phyloP scores from a whole-genome alignment of 2,329 filamentous ascomycete genomes.

The Thielaviopsis ethacetica region DNA sequence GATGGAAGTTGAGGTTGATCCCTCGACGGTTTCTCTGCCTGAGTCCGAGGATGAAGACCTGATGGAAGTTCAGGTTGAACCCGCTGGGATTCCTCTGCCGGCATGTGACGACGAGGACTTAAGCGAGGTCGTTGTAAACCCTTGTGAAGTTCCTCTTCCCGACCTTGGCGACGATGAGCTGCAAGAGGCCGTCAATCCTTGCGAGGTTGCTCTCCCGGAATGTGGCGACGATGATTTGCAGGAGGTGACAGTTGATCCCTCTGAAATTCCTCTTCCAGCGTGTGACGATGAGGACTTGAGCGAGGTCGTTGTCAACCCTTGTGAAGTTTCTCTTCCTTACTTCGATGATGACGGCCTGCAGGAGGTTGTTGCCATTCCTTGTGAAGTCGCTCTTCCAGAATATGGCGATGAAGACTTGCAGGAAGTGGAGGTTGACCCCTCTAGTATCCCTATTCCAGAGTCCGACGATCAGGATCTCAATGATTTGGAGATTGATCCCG shows the following conservation, averaged over 20 bases:
- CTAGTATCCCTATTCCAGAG: not conserved
- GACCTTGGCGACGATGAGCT: not conserved
- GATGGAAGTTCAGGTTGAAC: not conserved
- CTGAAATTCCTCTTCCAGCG: not conserved
- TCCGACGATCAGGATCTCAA: not conserved
- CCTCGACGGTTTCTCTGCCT: not conserved
- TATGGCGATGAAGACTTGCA: not conserved
- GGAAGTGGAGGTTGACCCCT: not conserved
- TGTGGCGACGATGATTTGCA: not conserved
- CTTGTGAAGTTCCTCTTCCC: not conserved
- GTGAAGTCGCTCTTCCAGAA: not conserved
- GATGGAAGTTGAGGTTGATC: not conserved
- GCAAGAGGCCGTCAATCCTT: not conserved
- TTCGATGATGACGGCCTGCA: not conserved
- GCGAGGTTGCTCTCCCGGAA: not conserved
- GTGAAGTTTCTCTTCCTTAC: not conserved
- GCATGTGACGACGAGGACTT: not conserved
- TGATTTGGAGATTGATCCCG: not conserved
- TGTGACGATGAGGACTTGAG: not conserved
- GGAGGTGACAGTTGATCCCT: not conserved
- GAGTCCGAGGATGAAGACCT: not conserved
- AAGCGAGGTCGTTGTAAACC: not conserved
- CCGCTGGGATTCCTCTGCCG: not conserved
- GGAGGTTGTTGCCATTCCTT: not conserved
- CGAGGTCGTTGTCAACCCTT: not conserved